These are phyloP conservation scores for Naganishia friedmannii DNA, from an alignment of 768 basidiomycete genomes.

Conservation along the genomic window DNA sequence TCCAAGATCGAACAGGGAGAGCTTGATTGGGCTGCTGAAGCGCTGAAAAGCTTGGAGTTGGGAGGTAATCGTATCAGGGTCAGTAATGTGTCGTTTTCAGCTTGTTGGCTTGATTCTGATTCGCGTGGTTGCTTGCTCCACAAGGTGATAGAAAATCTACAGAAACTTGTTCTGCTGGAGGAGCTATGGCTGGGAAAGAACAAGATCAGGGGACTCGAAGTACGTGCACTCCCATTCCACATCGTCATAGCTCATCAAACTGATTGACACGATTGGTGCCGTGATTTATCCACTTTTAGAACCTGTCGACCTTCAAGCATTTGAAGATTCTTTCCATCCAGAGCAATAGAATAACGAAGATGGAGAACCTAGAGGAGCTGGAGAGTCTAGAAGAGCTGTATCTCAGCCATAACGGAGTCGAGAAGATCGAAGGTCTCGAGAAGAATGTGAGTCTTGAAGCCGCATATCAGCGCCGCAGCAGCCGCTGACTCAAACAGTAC, in stretches of 20 bases:
- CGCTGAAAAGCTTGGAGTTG: conserved; percentile 78
- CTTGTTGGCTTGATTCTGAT: background rate
- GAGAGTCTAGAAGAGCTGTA: conserved; percentile 81
- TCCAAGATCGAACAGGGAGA: conserved; percentile 63
- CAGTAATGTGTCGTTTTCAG: conserved; percentile 43
- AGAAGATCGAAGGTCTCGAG: conserved; percentile 77
- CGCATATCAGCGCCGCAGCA: background rate
- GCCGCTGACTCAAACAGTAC: background rate
- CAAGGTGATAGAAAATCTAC: conserved; percentile 83
- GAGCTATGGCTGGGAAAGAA: conserved; percentile 98
- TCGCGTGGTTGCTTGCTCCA: conserved; percentile 20
- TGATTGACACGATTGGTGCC: background rate
- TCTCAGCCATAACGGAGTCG: conserved; percentile 87
- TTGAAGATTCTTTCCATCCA: conserved; percentile 78
- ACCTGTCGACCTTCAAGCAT: conserved; percentile 65
- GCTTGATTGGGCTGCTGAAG: conserved; percentile 59
- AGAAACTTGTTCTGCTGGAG: conserved; percentile 73
- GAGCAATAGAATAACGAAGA: conserved; percentile 84
- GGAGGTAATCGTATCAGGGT: conserved; percentile 91
- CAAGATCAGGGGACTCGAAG: conserved; percentile 85
- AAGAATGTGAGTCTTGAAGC: conserved; percentile 62
- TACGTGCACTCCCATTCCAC: conserved; percentile 46
- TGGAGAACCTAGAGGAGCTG: conserved; percentile 75
- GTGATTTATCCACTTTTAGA: conserved; percentile 55
- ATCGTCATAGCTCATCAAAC: background rate